Conservation (phyloP, 2,329 filamentous ascomycete genomes). For the Epichloe amarillans region DNA sequence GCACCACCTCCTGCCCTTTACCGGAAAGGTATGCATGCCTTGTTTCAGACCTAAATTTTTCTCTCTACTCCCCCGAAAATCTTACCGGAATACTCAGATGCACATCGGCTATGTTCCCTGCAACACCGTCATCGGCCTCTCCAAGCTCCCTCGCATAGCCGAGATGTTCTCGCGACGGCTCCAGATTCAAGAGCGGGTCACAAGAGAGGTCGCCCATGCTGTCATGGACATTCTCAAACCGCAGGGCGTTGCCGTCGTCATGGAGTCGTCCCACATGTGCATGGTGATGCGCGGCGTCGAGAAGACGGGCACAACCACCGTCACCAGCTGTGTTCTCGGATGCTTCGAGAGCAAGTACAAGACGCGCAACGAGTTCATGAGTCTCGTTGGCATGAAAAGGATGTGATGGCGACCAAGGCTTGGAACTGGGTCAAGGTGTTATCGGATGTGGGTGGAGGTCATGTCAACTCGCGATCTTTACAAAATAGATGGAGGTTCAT, state of each 20-base stretch:
- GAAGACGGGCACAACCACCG: conserved; percentile 75
- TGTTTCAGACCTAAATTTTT: too few relatives aligned
- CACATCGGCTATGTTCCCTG: conserved; percentile 97
- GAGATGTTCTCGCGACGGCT: conserved; percentile 92
- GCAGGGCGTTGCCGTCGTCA: conserved; percentile 89
- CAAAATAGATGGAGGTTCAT: too few relatives aligned
- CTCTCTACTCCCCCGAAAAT: not conserved
- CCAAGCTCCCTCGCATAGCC: conserved; percentile 87
- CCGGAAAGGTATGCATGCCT: conserved; percentile 57
- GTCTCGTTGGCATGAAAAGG: conserved; percentile 40
- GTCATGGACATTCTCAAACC: conserved; percentile 88
- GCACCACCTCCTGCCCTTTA: conserved; percentile 94
- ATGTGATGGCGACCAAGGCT: too few relatives aligned
- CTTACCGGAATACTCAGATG: conserved; percentile 46
- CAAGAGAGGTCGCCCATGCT: conserved; percentile 92
- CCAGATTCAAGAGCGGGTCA: conserved; percentile 92
- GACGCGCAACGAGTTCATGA: conserved; percentile 91
- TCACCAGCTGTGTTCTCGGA: conserved; percentile 97
- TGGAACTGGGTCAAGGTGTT: too few relatives aligned
- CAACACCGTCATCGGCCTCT: conserved; percentile 83
- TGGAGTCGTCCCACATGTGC: conserved; percentile 92
- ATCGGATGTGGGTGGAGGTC: too few relatives aligned
- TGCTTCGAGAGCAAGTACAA: conserved; percentile 87
- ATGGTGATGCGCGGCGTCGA: conserved; percentile 98
- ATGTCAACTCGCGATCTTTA: too few relatives aligned